These are phyloP conservation scores for Lipomyces chichibuensis DNA, from an alignment of 805 yeast genomes.

Conservation along the genomic window DNA sequence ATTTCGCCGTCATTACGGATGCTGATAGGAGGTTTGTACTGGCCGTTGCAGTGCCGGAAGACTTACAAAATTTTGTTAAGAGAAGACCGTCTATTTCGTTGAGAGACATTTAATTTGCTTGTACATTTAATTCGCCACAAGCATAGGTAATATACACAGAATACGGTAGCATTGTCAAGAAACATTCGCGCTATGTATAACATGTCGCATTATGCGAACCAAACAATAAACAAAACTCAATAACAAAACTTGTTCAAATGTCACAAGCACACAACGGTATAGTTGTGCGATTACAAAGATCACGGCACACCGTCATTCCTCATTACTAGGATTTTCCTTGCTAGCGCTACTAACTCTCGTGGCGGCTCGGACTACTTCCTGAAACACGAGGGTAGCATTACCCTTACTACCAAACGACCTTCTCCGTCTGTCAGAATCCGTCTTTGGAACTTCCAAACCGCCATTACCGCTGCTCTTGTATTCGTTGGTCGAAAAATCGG, in stretches of 20 bases:
- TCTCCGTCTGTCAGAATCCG: slow-evolving; percentile 5
- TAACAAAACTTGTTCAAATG: not conserved
- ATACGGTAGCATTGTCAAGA: not conserved
- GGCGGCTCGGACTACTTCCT: slow-evolving; percentile 72
- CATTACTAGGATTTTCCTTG: slow-evolving; percentile 18
- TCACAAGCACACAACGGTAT: not conserved
- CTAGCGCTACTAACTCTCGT: slow-evolving; percentile 56
- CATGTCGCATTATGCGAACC: not conserved
- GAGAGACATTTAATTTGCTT: not conserved
- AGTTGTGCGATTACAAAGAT: not conserved
- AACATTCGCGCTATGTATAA: not conserved
- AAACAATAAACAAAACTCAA: not conserved
- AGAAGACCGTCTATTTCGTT: slow-evolving; percentile 47
- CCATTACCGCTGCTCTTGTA: not conserved
- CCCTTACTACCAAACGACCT: slow-evolving; percentile 27
- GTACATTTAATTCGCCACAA: not conserved
- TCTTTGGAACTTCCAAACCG: not conserved
- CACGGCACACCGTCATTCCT: not conserved
- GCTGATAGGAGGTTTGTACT: slow-evolving; percentile 56
- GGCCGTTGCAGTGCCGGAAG: slow-evolving; percentile 61
- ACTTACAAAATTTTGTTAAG: slow-evolving; percentile 49
- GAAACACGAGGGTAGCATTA: slow-evolving; percentile 48
- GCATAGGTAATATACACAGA: not conserved
- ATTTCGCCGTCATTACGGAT: slow-evolving; percentile 62
- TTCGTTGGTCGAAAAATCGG: not conserved